Base-by-base conservation (phyloP, 1,284 basidiomycete genomes). In the Sanghuangporus baumii region DNA sequence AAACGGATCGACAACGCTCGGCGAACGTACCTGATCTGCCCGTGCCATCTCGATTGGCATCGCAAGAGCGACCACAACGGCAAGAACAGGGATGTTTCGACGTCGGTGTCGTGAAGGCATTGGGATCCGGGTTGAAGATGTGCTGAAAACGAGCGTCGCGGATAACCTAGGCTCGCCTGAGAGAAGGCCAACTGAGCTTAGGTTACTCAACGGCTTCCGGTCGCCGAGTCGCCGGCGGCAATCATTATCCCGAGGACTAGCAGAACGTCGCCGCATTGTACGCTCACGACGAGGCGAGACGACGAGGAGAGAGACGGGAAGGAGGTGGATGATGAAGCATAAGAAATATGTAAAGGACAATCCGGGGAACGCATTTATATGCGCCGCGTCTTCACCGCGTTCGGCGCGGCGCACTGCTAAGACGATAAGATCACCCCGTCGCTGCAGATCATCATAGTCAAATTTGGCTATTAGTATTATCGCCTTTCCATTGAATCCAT, bases 21-120 rank as follows among this genome's bases (percentile, higher is more conserved):
- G 14, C 9, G 37, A 37, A 54, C 52, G 52, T 54, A 54, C 52
- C 52, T 54, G 52, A 54, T 54, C 52, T 54, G 52, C 52, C 36
- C 52, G 8, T 26, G 11, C 18, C 36, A 37, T 37, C 36, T 18
- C n/a, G 6, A 34, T 37, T 54, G 14, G 34, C 52, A 9, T 31
- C 6, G 14, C 37, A 34, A 9, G 31, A 34, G 37, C 52, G 52
- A n/a, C 52, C 14, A 18, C 52, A 54, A 20, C 14, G n/a, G 52
- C 52, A 34, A 54, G 26, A 5, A 2, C 31, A 6, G 7, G 36
- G 1, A 34, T 34, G 16, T 11, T 16, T 16, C 52, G 36, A 23
- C 31, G 52, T 16, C 52, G 52, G 16, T n/a, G 52, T 14, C 52
- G 34, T 54, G 31, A 37, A 31, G 26, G 5, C 52, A 54, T 54